phyloP scores from a whole-genome alignment of 352 stramenopile genomes.

The Phytophthora vignae region DNA sequence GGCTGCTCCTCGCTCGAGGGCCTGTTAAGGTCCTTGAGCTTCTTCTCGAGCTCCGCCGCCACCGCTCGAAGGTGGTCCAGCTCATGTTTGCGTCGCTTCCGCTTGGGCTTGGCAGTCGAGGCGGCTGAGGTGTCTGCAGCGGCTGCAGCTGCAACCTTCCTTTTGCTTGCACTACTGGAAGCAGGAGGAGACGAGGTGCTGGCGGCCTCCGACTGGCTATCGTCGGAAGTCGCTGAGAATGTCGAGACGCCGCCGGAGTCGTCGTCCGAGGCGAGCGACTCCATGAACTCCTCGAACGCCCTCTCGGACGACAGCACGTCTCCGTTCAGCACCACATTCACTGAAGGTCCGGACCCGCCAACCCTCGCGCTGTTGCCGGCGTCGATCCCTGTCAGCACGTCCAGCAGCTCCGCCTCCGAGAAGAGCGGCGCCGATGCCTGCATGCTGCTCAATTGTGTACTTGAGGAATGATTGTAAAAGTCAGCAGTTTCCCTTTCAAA shows the following conservation, averaged over 20 bases:
- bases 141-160: background rate
- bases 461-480: constrained; percentile 18
- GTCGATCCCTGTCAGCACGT: constrained; percentile 50
- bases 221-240: constrained; percentile 3
- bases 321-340: constrained; percentile 25
- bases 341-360: background rate
- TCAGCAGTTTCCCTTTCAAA: constrained; percentile 1
- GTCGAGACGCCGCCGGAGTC: constrained; percentile 5
- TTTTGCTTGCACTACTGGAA: constrained; percentile 1
- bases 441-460: background rate
- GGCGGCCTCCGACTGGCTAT: constrained; percentile 14
- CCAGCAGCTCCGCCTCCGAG: constrained; percentile 59
- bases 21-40: constrained; percentile 50
- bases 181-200: constrained; percentile 6
- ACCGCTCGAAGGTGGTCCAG: constrained; percentile 58
- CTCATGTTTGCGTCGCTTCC: constrained; percentile 64
- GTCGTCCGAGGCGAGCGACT: constrained; percentile 34
- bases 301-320: constrained; percentile 32
- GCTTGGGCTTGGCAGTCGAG: constrained; percentile 40
- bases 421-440: constrained; percentile 26
- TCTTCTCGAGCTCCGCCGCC: constrained; percentile 49
- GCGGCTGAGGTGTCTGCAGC: background rate
- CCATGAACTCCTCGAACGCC: constrained; percentile 38
- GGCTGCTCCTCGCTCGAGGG: constrained; percentile 33
- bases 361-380: constrained; percentile 3